A percentile compares a stretch with the other conserved stretches of the same genome.
Conservation (phyloP, 805 yeast species). For the Maudiozyma turicensis region DNA sequence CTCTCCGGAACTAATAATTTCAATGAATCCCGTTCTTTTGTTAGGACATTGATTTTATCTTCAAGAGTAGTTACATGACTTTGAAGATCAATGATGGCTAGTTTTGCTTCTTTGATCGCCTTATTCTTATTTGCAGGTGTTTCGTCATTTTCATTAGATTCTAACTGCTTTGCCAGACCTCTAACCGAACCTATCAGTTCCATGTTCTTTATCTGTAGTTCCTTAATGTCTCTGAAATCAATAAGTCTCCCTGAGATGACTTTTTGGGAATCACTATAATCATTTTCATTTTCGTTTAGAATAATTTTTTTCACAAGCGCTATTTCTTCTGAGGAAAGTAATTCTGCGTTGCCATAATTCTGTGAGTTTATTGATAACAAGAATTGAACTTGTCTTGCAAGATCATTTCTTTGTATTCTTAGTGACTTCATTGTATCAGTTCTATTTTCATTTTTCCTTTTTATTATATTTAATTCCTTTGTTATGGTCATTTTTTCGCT, state of each 20-base stretch:
- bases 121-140: slow-evolving; percentile 26
- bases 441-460: slow-evolving; percentile 22
- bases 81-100: slow-evolving; percentile 50
- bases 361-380: slow-evolving; percentile 50
- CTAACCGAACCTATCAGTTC: slow-evolving; percentile 62
- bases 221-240: slow-evolving; percentile 55
- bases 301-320: slow-evolving; percentile 48
- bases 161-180: slow-evolving; percentile 61
- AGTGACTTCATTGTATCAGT: slow-evolving; percentile 34
- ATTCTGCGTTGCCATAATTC: slow-evolving; percentile 40
- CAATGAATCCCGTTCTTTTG: slow-evolving; percentile 44
- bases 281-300: slow-evolving; percentile 23
- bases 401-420: slow-evolving; percentile 53
- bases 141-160: slow-evolving; percentile 43
- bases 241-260: slow-evolving; percentile 68
- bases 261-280: slow-evolving; percentile 57
- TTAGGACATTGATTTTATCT: slow-evolving; percentile 40
- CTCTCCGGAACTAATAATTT: not conserved
- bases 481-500: slow-evolving; percentile 37
- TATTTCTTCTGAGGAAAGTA: slow-evolving; percentile 56
- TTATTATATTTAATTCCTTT: slow-evolving; percentile 15
- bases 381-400: slow-evolving; percentile 74
- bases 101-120: slow-evolving; percentile 49
- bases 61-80: slow-evolving; percentile 43
- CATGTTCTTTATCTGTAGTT: slow-evolving; percentile 64